Evolutionary conservation across 257 asterid genomes (phyloP).

Genomic region (Ophiorrhiza pumila): DNA sequence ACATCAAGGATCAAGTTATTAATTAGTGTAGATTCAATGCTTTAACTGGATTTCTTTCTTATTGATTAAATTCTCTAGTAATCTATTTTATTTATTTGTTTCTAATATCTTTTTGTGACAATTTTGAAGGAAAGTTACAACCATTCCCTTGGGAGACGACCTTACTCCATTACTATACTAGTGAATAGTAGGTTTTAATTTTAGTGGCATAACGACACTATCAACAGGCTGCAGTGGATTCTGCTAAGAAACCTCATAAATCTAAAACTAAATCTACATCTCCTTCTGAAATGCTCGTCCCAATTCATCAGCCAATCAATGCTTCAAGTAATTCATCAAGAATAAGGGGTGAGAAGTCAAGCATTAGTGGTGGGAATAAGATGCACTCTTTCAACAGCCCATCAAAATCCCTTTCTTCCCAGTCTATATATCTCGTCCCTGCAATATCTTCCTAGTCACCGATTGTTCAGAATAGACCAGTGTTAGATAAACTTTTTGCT

Average conservation of each 20-base stretch:
- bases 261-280: slow-evolving; percentile 47
- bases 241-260: slow-evolving; percentile 69
- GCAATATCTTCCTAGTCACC: slow-evolving; percentile 48
- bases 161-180: too few relatives aligned
- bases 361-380: slow-evolving; percentile 45
- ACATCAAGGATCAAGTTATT: too few relatives aligned
- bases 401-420: slow-evolving; percentile 73
- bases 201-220: too few relatives aligned
- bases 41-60: too few relatives aligned
- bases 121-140: too few relatives aligned
- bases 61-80: too few relatives aligned
- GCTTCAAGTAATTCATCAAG: slow-evolving; percentile 44
- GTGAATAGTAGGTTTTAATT: too few relatives aligned
- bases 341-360: slow-evolving; percentile 54
- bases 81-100: too few relatives aligned
- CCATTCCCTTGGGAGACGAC: too few relatives aligned
- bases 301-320: slow-evolving; percentile 65
- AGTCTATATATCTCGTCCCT: slow-evolving; percentile 71
- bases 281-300: slow-evolving; percentile 63
- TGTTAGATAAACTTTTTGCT: slow-evolving; percentile 45
- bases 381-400: slow-evolving; percentile 49
- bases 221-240: slow-evolving; percentile 37
- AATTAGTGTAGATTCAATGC: too few relatives aligned
- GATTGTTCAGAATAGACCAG: slow-evolving; percentile 52
- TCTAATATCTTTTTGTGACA: too few relatives aligned